Percentiles rank a stretch among this genome's conserved stretches.
These are phyloP conservation scores for Cyclostephanos tholiformis DNA, from an alignment of 108 stramenopile genomes.

Conservation along the genomic window DNA sequence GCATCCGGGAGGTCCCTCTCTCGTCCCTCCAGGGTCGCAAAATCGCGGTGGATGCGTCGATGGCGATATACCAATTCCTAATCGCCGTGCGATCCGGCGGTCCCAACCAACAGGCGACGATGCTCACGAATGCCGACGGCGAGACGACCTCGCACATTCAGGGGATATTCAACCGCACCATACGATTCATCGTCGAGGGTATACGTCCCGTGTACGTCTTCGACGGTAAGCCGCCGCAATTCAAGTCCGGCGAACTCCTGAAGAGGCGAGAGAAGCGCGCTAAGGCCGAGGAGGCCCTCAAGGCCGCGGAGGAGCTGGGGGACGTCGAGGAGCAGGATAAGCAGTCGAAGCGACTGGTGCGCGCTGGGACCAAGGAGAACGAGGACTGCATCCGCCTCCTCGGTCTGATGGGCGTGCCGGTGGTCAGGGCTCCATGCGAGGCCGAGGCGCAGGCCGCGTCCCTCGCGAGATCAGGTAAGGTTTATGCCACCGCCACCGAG, in stretches of 20 bases:
- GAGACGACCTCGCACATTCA: conserved; percentile 98
- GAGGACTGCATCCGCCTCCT: conserved; percentile 88
- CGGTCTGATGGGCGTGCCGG: conserved; percentile 96
- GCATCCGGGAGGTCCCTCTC: conserved; percentile 91
- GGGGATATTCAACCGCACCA: conserved; percentile 98
- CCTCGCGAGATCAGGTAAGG: conserved; percentile 83
- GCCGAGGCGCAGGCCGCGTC: conserved; percentile 98
- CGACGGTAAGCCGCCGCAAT: conserved; percentile 96
- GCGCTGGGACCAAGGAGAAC: conserved; percentile 90
- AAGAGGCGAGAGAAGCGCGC: conserved; percentile 93
- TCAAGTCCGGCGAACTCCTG: conserved; percentile 92
- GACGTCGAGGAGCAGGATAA: conserved; percentile 89
- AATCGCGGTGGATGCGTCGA: conserved; percentile 98
- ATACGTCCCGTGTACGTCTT: conserved; percentile 97
- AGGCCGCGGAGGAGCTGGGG: conserved; percentile 81
- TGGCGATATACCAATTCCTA: conserved; percentile 99
- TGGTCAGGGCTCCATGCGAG: conserved; percentile 95
- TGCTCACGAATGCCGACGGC: conserved; percentile 91
- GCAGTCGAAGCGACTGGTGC: conserved; percentile 82
- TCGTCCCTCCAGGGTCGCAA: conserved; percentile 93
- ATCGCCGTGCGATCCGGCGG: conserved; percentile 93
- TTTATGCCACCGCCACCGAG: conserved; percentile 97
- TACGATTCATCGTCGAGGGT: conserved; percentile 93
- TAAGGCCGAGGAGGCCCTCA: conserved; percentile 90
- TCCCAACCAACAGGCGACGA: conserved; percentile 60